Evolutionary conservation across 1,284 basidiomycete genomes (phyloP), one percentile per base, ranked within the genome.

Genomic region (Spongiforma sp.): DNA sequence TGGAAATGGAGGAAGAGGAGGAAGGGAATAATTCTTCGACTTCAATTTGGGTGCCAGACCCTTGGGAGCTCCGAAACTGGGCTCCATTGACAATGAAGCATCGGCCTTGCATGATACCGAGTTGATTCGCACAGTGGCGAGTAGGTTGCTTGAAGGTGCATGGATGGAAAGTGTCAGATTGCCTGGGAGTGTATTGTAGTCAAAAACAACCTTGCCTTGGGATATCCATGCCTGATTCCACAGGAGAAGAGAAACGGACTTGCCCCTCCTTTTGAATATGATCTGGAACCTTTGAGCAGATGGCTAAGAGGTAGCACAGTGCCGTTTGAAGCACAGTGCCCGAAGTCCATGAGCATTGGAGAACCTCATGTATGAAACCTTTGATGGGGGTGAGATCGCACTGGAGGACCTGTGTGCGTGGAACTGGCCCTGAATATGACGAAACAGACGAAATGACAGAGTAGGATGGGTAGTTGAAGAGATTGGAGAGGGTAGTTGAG

Each of bases 271-370:
- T 79, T 5, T 73, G 78, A 64, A 85, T 78, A 17, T 92, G 79
- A 50, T 87, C 85, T 3, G 89, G 86, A 6, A 93, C 77, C 76
- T 87, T 90, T 30, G 78, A 70, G 12, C 90, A 86, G 26, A 93
- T 83, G 5, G 89, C 91, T 74, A 93, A 89, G 32, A 93, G 79
- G 70, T 93, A 93, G 74, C 91, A 93, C 0, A 93, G 78, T 0
- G 91, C 92, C 0, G 90, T 90, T 74, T 93, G 91, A 9, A 93
- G 81, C 19, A 93, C 89, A 54, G 82, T 86, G 26, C 88, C 89
- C 14, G 91, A 91, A 1, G 91, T 93, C 59, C 89, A 84, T 21
- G 91, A 93, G 32, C 90, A 87, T 59, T 88, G 83, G 32, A 93
- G 82, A 11, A 93, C 90, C 75, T 93, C 90, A 73, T 91, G 89